Conservation (phyloP, 805 yeast species). For the Candida stauntonica region DNA sequence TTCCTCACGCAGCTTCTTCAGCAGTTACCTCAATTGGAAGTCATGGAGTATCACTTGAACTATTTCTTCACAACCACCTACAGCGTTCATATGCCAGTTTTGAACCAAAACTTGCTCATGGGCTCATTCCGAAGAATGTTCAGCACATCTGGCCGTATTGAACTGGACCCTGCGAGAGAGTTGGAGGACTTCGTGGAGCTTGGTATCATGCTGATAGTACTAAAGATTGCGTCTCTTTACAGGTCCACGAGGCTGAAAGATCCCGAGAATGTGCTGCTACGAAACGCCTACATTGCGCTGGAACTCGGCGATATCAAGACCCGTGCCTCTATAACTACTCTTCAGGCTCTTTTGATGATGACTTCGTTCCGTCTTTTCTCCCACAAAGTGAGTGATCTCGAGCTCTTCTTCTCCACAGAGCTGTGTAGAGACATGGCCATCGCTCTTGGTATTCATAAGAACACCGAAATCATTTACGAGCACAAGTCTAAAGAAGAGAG, state of each 20-base stretch:
- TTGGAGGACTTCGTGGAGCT: slow-evolving; percentile 16
- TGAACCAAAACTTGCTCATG: slow-evolving; percentile 5
- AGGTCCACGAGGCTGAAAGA: slow-evolving; percentile 11
- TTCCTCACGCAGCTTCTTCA: slow-evolving; percentile 9
- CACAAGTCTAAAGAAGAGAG: slow-evolving; percentile 17
- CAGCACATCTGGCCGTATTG: slow-evolving; percentile 5
- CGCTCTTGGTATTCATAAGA: slow-evolving; percentile 21
- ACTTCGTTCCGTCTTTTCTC: slow-evolving; percentile 19
- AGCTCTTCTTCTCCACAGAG: slow-evolving; percentile 17
- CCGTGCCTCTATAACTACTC: slow-evolving; percentile 17
- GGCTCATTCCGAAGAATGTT: slow-evolving; percentile 13
- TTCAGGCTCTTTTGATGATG: slow-evolving; percentile 17
- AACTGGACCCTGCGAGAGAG: slow-evolving; percentile 12
- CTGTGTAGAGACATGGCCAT: slow-evolving; percentile 21
- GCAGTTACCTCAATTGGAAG: slow-evolving; percentile 10
- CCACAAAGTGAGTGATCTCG: slow-evolving; percentile 16
- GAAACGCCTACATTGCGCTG: slow-evolving; percentile 16
- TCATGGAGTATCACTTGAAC: slow-evolving; percentile 12
- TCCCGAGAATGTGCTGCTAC: slow-evolving; percentile 8
- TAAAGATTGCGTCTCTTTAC: slow-evolving; percentile 19
- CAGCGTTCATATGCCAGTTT: slow-evolving; percentile 15
- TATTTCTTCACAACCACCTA: slow-evolving; percentile 16
- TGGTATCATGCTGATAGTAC: slow-evolving; percentile 13
- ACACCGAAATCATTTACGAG: slow-evolving; percentile 21
- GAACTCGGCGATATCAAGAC: slow-evolving; percentile 20